Base-by-base conservation (phyloP, 1,139 yeast genomes). In the Pichia sp. region DNA sequence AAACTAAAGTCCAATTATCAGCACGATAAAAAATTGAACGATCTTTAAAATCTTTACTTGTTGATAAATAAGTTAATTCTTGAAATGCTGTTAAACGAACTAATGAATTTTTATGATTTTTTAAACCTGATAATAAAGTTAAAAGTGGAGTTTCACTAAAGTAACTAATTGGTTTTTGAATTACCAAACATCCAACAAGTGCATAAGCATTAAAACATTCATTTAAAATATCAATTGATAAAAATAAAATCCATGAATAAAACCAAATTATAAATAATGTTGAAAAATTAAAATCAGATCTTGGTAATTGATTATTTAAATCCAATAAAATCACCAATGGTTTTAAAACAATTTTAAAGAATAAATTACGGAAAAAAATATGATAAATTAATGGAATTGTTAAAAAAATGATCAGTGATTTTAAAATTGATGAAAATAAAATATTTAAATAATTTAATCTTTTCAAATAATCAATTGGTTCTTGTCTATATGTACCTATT, bases 151-250 rank as follows among this genome's bases (percentile, higher is more conserved):
- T 88, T 0, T 82, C 67, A 25, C 92, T 80, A 44, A 79, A 72
- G 6, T 81, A 71, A 40, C 92, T 81, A 33, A 89, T 74, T 27
- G 86, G 80, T 50, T 79, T 80, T 30, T 83, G 82, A 34, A 87
- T 80, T 58, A 85, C 88, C 45, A 85, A 66, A 56, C 97, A 92
- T 0, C 97, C 96, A 53, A 86, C 75, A 7, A 89, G 76, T 61
- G 90, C 75, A 64, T 87, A 90, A 4, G 88, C 83, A 54, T 79
- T 72, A 61, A 81, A 89, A 2, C 81, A 70, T 51, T 78, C 75
- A 63, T 86, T 84, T 34, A 78, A 66, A 9, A 78, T 52, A 56
- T 83, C 89, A 86, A 89, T 85, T 5, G 75, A 55, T 9, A 74
- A 58, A 25, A 41, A 45, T 7, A 38, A 37, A 3, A 46, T 4